A percentile compares a stretch with the other conserved stretches of the same genome.
phyloP scores from a whole-genome alignment of 1,284 basidiomycete species.

The Gomphus bonarii region DNA sequence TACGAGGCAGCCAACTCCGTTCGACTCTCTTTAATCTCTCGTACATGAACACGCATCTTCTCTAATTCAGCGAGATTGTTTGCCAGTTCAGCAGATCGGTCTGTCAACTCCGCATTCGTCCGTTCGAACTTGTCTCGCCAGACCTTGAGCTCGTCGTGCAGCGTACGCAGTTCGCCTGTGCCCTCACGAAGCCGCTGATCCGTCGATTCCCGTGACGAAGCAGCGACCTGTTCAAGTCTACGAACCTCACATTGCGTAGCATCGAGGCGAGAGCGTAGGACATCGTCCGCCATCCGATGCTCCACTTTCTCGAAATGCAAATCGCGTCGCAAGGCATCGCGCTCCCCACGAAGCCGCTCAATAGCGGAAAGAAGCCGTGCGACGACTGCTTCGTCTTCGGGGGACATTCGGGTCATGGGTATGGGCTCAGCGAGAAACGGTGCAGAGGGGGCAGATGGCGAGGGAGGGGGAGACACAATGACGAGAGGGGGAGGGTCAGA shows the following conservation, averaged over 20 bases:
- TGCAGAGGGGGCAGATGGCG: not conserved
- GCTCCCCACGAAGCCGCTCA: slow-evolving; percentile 56
- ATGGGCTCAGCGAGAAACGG: slow-evolving; percentile 5
- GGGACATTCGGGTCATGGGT: slow-evolving; percentile 11
- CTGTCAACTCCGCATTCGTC: not conserved
- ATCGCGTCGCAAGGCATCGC: slow-evolving; percentile 56
- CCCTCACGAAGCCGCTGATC: not conserved
- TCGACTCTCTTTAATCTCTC: not conserved
- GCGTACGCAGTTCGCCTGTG: not conserved
- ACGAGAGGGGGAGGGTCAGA: not conserved
- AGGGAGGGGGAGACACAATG: slow-evolving; percentile 5
- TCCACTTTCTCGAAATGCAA: slow-evolving; percentile 67
- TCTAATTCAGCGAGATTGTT: not conserved
- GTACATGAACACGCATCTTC: not conserved
- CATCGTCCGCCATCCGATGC: slow-evolving; percentile 52
- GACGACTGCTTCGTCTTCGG: slow-evolving; percentile 26
- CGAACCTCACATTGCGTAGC: not conserved
- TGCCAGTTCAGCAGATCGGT: not conserved
- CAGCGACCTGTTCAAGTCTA: not conserved
- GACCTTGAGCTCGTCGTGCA: not conserved
- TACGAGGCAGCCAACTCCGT: not conserved
- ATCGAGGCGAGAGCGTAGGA: slow-evolving; percentile 32
- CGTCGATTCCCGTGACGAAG: not conserved
- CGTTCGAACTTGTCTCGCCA: not conserved
- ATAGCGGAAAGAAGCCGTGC: slow-evolving; percentile 51